Percentiles rank a stretch among this genome's conserved stretches.
Evolutionary conservation across 495 filamentous ascomycete genomes (phyloP).

Genomic region (Articulospora tetracladia): DNA sequence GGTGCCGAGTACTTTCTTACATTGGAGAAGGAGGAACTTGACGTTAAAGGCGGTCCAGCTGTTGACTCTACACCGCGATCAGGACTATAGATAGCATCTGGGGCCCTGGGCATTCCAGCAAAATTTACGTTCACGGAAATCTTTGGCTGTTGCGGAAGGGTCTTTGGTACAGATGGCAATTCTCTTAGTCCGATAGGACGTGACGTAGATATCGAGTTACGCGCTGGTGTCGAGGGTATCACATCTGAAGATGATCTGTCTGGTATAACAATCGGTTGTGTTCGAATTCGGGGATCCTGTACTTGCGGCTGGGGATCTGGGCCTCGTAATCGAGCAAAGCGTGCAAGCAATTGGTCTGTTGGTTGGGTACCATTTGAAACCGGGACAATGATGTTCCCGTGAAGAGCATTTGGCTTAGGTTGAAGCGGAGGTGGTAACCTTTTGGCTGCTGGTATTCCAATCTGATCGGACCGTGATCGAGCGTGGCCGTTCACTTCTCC

Average conservation of each 20-base stretch:
- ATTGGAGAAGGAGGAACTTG: conserved; percentile 43
- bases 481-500: conserved; percentile 8
- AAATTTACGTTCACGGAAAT: conserved; percentile 48
- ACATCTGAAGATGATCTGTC: conserved; percentile 3
- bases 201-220: conserved; percentile 3
- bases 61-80: conserved; percentile 36
- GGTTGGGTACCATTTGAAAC: conserved; percentile 5
- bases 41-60: conserved; percentile 45
- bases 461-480: conserved; percentile 1
- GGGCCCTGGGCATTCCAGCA: conserved; percentile 64
- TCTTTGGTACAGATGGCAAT: conserved; percentile 48
- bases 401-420: conserved; percentile 60
- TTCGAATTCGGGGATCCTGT: conserved; percentile 37
- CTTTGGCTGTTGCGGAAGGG: neutral
- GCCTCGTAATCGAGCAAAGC: conserved; percentile 56
- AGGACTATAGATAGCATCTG: conserved; percentile 85
- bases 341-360: conserved; percentile 46
- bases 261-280: conserved; percentile 29
- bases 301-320: conserved; percentile 15
- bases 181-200: conserved; percentile 52
- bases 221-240: neutral
- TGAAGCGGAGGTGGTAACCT: conserved; percentile 48
- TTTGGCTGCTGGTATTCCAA: neutral
- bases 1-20: conserved; percentile 39
- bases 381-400: conserved; percentile 43